phyloP scores from a whole-genome alignment of 2,329 filamentous ascomycete genomes.

The Colletotrichum endophyticum region DNA sequence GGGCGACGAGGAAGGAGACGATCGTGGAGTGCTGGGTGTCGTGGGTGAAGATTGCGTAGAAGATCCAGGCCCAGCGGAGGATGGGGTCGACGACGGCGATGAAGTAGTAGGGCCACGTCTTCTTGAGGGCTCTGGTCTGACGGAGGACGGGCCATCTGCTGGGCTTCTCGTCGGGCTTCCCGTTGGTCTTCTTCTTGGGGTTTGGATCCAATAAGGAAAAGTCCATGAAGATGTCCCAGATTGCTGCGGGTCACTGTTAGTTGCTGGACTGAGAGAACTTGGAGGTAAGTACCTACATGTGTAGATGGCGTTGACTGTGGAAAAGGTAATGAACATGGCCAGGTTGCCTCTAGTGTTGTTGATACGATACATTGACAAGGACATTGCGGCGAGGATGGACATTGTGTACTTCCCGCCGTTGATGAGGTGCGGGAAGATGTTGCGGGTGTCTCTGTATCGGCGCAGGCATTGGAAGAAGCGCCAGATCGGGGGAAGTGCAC shows the following conservation, averaged over 20 bases:
- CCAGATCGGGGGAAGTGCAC: slow-evolving; percentile 84
- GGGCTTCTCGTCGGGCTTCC: background rate
- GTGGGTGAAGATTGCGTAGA: slow-evolving; percentile 84
- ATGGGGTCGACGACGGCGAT: slow-evolving; percentile 86
- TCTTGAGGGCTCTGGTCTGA: slow-evolving; percentile 80
- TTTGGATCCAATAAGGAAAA: slow-evolving; percentile 62
- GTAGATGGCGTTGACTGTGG: slow-evolving; percentile 83
- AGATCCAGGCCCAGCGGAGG: slow-evolving; percentile 91
- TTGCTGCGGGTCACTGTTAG: slow-evolving; percentile 47
- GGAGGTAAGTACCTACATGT: slow-evolving; percentile 58
- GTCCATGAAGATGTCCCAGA: slow-evolving; percentile 97
- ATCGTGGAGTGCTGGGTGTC: slow-evolving; percentile 83
- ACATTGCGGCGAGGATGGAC: slow-evolving; percentile 80
- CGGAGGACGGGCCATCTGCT: slow-evolving; percentile 55
- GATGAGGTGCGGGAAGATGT: slow-evolving; percentile 88
- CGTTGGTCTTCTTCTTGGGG: background rate
- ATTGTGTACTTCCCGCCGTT: slow-evolving; percentile 92
- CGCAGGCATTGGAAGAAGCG: slow-evolving; percentile 89
- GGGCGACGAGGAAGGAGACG: slow-evolving; percentile 77
- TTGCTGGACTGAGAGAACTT: background rate
- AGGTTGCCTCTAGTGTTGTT: slow-evolving; percentile 60
- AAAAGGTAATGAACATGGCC: slow-evolving; percentile 80
- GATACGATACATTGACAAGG: slow-evolving; percentile 84
- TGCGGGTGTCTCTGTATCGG: slow-evolving; percentile 85
- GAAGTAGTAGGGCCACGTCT: slow-evolving; percentile 81